Conservation (phyloP, 805 yeast species). For the Zygosaccharomyces pseudorouxii region DNA sequence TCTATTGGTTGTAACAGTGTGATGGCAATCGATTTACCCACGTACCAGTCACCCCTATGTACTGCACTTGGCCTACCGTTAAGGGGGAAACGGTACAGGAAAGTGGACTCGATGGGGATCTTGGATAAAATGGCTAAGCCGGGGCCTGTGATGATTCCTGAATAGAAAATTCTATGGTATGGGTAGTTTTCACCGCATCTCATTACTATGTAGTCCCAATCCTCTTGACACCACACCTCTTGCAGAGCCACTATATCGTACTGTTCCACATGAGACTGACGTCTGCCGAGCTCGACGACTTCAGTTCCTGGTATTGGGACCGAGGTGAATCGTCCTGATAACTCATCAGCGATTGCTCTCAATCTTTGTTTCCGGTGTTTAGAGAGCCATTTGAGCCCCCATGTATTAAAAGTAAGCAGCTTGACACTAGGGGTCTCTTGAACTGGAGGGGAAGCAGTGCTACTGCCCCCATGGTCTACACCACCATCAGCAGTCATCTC, state of each 20-base stretch:
- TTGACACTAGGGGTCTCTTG: slow-evolving; percentile 30
- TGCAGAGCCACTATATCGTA: slow-evolving; percentile 91
- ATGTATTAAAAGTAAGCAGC: slow-evolving; percentile 67
- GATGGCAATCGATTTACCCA: slow-evolving; percentile 83
- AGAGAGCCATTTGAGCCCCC: slow-evolving; percentile 91
- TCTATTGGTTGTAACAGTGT: slow-evolving; percentile 55
- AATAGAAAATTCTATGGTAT: slow-evolving; percentile 61
- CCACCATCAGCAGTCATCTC: neutral
- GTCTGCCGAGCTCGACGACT: neutral
- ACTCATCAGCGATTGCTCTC: slow-evolving; percentile 63
- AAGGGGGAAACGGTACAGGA: slow-evolving; percentile 78
- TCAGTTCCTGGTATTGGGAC: slow-evolving; percentile 21
- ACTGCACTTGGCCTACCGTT: slow-evolving; percentile 95
- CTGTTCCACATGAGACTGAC: slow-evolving; percentile 2
- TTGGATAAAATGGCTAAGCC: slow-evolving; percentile 83
- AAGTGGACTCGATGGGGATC: slow-evolving; percentile 75
- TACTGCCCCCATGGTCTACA: neutral
- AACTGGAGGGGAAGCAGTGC: neutral
- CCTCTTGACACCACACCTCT: slow-evolving; percentile 86
- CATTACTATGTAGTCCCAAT: slow-evolving; percentile 62
- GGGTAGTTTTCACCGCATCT: slow-evolving; percentile 50
- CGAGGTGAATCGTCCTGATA: slow-evolving; percentile 38
- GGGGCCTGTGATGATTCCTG: slow-evolving; percentile 90
- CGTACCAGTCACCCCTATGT: slow-evolving; percentile 94
- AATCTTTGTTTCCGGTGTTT: slow-evolving; percentile 61